Base-by-base conservation (phyloP, 495 filamentous ascomycete species). In the Lasiosphaeris hirsuta region DNA sequence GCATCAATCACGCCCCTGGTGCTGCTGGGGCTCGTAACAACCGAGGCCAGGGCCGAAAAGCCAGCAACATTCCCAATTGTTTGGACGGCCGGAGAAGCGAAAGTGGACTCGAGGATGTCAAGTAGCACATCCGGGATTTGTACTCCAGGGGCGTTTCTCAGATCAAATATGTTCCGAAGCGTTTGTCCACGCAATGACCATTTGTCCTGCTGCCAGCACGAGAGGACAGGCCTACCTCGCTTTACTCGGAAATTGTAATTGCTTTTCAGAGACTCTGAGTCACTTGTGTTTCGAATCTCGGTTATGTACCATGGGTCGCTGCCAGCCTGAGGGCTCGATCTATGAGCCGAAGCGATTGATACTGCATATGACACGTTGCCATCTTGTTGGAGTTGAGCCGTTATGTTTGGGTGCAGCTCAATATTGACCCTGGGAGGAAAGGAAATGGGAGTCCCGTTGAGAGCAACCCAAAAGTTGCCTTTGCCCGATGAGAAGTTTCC, bases 271-370 rank as follows among this genome's bases (percentile, higher is more conserved):
- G 4, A 4, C 15, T 9, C 13, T 30, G 4, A 11, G n/a, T n/a
- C n/a, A n/a, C n/a, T n/a, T n/a, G n/a, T n/a, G n/a, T n/a, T n/a
- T n/a, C n/a, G n/a, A 4, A 4, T 9, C n/a, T 40, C 54, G 7
- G 54, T 57, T 7, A 50, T 15, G 19, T 57, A 57, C 54, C 54
- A 57, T 6, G 54, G 54, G 33, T 57, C 54, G 1, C 9, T 17
- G 19, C 19, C 33, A 13, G 11, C 11, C 45, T n/a, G 13, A 17
- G 13, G 7, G 54, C 45, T 57, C 2, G 11, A 4, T 11, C 34
- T 40, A 10, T 17, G 34, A 7, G 52, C 41, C 7, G 38, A 15
- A 4, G 30, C 38, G 3, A 35, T 18, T 30, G 46, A 11, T 15
- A 55, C 40, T 1, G 52, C 52, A 37, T 46, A 55, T 17, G 42